Percentiles rank a stretch among this genome's conserved stretches.
These are phyloP conservation scores for Nidula niveotomentosa DNA, from an alignment of 1,284 basidiomycete species.

Conservation along the genomic window DNA sequence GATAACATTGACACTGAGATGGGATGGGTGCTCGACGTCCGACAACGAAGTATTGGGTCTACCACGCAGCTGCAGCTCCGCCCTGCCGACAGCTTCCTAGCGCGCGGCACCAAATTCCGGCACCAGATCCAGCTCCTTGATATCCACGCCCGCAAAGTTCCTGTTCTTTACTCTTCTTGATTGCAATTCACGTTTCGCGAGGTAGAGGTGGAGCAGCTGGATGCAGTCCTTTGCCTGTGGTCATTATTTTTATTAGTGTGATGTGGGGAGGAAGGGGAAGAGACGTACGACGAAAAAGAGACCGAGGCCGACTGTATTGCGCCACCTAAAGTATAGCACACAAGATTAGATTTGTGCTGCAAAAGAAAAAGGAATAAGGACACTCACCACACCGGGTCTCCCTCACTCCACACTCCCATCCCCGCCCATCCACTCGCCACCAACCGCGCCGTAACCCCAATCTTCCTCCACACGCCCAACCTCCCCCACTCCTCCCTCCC, in stretches of 20 bases:
- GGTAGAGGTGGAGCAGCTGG: slow-evolving; percentile 63
- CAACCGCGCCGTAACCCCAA: slow-evolving; percentile 33
- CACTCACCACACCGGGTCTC: slow-evolving; percentile 71
- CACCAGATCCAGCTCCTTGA: slow-evolving; percentile 63
- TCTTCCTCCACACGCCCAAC: slow-evolving; percentile 18
- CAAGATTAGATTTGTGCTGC: too few relatives aligned
- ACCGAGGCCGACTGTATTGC: slow-evolving; percentile 69
- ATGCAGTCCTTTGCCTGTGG: slow-evolving; percentile 62
- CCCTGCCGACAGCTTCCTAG: too few relatives aligned
- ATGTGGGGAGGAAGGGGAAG: neutral
- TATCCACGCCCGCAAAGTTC: slow-evolving; percentile 70
- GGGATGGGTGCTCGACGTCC: too few relatives aligned
- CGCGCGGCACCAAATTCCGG: slow-evolving; percentile 14
- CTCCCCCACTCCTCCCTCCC: slow-evolving; percentile 14
- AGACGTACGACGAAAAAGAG: slow-evolving; percentile 61
- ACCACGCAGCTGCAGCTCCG: too few relatives aligned
- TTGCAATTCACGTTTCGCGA: slow-evolving; percentile 68
- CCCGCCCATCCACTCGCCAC: slow-evolving; percentile 51
- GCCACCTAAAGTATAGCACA: slow-evolving; percentile 49
- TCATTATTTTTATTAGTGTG: neutral
- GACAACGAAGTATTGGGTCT: too few relatives aligned
- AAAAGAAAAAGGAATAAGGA: too few relatives aligned
- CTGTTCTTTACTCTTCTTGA: slow-evolving; percentile 63
- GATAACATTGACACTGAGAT: too few relatives aligned
- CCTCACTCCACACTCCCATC: slow-evolving; percentile 57